These are phyloP conservation scores for Naematelia encephala DNA, from an alignment of 768 basidiomycete genomes.

Conservation along the genomic window DNA sequence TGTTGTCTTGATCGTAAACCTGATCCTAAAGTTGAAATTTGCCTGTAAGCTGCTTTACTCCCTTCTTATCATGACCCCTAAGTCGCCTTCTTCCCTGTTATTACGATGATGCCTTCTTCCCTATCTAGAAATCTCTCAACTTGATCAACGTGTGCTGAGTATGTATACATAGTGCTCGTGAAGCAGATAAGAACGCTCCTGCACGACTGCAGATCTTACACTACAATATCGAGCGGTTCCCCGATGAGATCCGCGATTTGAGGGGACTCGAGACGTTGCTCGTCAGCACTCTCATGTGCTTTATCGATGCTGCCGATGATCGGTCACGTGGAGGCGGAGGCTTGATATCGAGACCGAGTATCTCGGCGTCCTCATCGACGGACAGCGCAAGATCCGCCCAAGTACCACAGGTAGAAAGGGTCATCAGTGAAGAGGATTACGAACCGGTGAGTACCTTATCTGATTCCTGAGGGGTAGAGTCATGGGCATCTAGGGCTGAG, in stretches of 20 bases:
- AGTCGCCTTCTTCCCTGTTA: neutral
- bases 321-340: constrained; percentile 8
- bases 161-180: constrained; percentile 37
- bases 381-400: neutral
- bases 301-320: constrained; percentile 42
- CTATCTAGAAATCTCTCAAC: neutral
- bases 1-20: constrained; percentile 47
- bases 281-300: constrained; percentile 25
- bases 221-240: constrained; percentile 48
- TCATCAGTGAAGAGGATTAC: constrained; percentile 40
- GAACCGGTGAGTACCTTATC: constrained; percentile 28
- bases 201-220: constrained; percentile 46
- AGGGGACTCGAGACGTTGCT: constrained; percentile 41
- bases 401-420: constrained; percentile 10
- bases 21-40: constrained; percentile 48
- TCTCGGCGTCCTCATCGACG: neutral
- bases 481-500: constrained; percentile 4
- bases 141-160: no score
- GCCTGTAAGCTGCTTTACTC: constrained; percentile 31
- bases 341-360: neutral
- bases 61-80: neutral
- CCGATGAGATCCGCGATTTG: constrained; percentile 44
- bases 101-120: neutral
- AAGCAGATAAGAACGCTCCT: constrained; percentile 35
- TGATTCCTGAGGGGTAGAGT: no score